phyloP scores from a whole-genome alignment of 2,329 filamentous ascomycete genomes.

The Epichloe festucae region DNA sequence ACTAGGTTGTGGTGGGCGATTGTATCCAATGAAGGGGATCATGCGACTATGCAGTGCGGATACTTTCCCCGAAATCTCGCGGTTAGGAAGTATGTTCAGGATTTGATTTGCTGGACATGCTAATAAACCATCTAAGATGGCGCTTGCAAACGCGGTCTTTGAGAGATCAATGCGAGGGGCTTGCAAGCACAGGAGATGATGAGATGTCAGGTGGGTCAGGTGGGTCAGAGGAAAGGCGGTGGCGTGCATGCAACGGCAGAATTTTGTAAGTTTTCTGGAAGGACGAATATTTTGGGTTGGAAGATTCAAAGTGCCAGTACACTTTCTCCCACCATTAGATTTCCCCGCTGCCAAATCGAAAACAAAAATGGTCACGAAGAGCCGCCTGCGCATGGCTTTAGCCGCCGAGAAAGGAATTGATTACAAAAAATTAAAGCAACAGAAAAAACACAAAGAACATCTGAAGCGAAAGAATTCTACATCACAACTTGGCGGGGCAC shows the following conservation, averaged over 20 bases:
- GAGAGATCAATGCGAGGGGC: too few relatives aligned
- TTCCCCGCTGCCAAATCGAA: neutral
- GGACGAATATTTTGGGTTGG: slow-evolving; percentile 1
- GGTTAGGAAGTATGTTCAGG: neutral
- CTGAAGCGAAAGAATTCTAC: slow-evolving; percentile 24
- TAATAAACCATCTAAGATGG: neutral
- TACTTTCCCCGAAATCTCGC: too few relatives aligned
- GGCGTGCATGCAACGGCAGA: slow-evolving; percentile 3
- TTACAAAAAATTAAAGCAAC: slow-evolving; percentile 38
- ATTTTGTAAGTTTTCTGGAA: slow-evolving; percentile 5
- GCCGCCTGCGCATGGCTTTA: slow-evolving; percentile 41
- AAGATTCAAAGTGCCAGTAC: neutral
- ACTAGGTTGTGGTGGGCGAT: neutral
- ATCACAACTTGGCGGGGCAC: slow-evolving; percentile 11
- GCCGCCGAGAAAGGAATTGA: slow-evolving; percentile 42
- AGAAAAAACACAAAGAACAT: slow-evolving; percentile 34
- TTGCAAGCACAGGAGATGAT: too few relatives aligned
- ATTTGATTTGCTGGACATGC: neutral
- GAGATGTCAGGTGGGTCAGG: neutral
- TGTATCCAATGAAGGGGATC: slow-evolving; percentile 12
- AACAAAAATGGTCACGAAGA: slow-evolving; percentile 27
- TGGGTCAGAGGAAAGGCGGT: neutral
- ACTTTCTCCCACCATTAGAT: neutral
- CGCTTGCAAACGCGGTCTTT: too few relatives aligned
- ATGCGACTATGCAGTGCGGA: too few relatives aligned